Evolutionary conservation across 225 moss, liverwort and hornwort genomes (phyloP).

Genomic region (Marchantia polymorpha): DNA sequence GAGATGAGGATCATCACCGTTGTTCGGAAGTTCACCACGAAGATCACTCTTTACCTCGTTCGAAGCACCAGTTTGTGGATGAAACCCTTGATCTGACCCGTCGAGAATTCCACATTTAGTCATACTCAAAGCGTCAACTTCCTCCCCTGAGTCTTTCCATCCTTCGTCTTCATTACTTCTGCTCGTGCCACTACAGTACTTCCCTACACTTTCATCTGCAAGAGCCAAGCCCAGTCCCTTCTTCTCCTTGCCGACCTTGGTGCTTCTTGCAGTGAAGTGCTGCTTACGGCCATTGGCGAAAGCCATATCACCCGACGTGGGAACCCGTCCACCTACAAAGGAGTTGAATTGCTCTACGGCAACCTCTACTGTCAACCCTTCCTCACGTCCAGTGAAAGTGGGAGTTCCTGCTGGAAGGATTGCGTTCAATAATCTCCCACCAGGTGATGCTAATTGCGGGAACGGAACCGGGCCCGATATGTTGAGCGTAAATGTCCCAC

Average conservation of each 20-base stretch:
- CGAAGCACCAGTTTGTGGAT: constrained; percentile 16
- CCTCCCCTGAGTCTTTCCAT: constrained; percentile 17
- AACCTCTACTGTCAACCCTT: constrained; percentile 45
- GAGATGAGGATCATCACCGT: background rate
- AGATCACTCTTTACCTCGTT: constrained; percentile 18
- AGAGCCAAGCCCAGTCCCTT: constrained; percentile 56
- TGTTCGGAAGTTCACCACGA: constrained; percentile 29
- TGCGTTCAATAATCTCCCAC: constrained; percentile 28
- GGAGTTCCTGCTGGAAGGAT: constrained; percentile 20
- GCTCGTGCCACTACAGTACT: constrained; percentile 11
- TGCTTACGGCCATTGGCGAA: constrained; percentile 19
- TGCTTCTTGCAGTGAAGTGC: constrained; percentile 32
- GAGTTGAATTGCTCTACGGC: constrained; percentile 35
- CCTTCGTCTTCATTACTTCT: constrained; percentile 26
- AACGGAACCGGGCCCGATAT: constrained; percentile 28
- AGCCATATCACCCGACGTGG: constrained; percentile 26
- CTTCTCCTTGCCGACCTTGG: constrained; percentile 54
- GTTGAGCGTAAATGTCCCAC: constrained; percentile 8
- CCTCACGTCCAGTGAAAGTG: constrained; percentile 14
- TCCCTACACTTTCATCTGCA: constrained; percentile 37
- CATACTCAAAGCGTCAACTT: background rate
- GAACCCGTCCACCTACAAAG: constrained; percentile 29
- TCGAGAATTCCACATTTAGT: background rate
- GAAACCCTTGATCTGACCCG: constrained; percentile 12
- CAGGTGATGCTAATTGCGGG: constrained; percentile 19